These are phyloP conservation scores for Musa balbisiana DNA, from an alignment of 202 grass and related monocot species.

Conservation along the genomic window DNA sequence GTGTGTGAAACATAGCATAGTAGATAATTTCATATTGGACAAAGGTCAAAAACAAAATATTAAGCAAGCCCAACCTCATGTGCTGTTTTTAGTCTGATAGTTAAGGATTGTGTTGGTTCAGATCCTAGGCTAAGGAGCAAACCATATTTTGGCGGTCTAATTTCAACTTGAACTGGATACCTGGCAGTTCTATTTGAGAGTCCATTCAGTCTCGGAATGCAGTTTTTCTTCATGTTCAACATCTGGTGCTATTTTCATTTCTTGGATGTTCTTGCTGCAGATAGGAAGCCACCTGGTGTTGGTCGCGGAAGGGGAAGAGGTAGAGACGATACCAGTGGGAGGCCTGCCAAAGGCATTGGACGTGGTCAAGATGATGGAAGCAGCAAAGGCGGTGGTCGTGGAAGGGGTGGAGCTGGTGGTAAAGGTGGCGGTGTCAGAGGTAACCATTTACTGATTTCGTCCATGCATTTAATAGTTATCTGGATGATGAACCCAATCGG, in stretches of 20 bases:
- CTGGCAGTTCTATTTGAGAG: neutral
- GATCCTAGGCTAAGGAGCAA: neutral
- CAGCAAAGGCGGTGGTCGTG: constrained; percentile 9
- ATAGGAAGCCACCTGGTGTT: constrained; percentile 26
- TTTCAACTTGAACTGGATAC: too few species aligned
- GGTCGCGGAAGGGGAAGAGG: constrained; percentile 30
- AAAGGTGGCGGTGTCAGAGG: constrained; percentile 14
- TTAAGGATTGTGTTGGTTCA: neutral
- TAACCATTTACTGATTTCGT: neutral
- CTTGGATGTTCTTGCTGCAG: constrained; percentile 2
- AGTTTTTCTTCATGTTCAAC: neutral
- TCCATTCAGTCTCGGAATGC: neutral
- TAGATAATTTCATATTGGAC: too few species aligned
- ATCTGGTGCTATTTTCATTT: neutral
- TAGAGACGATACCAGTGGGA: constrained; percentile 8
- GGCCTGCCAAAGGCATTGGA: constrained; percentile 22
- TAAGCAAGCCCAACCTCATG: neutral
- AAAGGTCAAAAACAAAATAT: too few species aligned
- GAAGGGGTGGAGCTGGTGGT: constrained; percentile 39
- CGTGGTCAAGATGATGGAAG: constrained; percentile 21
- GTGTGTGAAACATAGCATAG: neutral
- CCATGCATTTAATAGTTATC: neutral
- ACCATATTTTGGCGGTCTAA: neutral
- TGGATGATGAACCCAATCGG: neutral
- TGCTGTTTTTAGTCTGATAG: neutral